These are phyloP conservation scores for Amniculicola lignicola DNA, from an alignment of 495 filamentous ascomycete species.

Conservation along the genomic window DNA sequence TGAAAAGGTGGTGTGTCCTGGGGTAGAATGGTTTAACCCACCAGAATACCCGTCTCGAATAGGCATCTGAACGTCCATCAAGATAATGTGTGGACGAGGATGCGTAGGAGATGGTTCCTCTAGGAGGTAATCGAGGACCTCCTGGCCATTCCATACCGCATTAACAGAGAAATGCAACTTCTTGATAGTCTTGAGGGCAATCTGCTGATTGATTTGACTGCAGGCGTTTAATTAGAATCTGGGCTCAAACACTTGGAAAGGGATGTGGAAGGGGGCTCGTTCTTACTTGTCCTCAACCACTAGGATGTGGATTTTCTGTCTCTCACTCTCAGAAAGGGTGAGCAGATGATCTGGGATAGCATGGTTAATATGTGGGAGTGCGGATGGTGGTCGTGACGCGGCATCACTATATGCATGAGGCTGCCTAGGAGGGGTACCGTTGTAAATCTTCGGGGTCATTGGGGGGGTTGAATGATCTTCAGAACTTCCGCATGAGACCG, in stretches of 20 bases:
- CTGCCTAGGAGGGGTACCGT: conserved; percentile 22
- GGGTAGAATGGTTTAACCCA: no score
- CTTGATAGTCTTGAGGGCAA: conserved; percentile 67
- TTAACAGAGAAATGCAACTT: conserved; percentile 71
- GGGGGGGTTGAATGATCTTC: conserved; percentile 46
- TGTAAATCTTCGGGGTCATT: conserved; percentile 25
- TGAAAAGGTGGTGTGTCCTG: no score
- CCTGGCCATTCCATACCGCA: conserved; percentile 71
- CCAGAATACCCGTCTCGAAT: conserved; percentile 60
- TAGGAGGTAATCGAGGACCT: conserved; percentile 67
- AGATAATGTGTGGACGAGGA: conserved; percentile 66
- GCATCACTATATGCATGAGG: background rate
- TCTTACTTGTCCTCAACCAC: conserved; percentile 76
- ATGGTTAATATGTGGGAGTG: conserved; percentile 39
- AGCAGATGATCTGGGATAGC: conserved; percentile 30
- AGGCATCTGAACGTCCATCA: conserved; percentile 69
- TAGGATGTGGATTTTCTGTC: conserved; percentile 59
- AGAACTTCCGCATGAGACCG: conserved; percentile 57
- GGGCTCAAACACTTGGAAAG: background rate
- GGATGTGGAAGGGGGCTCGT: background rate
- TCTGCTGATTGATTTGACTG: conserved; percentile 56
- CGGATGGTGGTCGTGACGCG: conserved; percentile 28
- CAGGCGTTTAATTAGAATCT: conserved; percentile 1
- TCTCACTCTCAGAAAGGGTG: conserved; percentile 42
- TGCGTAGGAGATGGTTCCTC: conserved; percentile 38